Evolutionary conservation across 2,329 filamentous ascomycete species (phyloP), one percentile per base, ranked within the genome.

Genomic region (Nothopassalora personata): DNA sequence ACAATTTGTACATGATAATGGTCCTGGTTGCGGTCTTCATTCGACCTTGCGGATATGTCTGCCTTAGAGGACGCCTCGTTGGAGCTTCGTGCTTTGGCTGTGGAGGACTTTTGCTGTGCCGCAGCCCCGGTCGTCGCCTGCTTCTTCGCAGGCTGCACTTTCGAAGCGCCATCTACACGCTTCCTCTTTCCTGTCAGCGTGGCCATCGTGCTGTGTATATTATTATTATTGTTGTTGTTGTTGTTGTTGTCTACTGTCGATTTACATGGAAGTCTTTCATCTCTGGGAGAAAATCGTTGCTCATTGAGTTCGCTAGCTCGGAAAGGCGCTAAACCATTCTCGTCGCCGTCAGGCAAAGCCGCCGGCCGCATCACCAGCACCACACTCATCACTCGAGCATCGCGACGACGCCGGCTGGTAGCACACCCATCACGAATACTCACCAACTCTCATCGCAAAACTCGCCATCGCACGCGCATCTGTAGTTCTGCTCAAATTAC

Each of bases 1-100:
- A 97, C 82, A 65, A 99, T 87, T 74, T 97, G 94, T 60, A 97
- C 81, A n/a, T 87, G 86, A 66, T 85, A 75, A 53, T 68, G 31
- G 31, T 56, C 50, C 10, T 57, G 28, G 18, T 49, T 6, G 34
- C 34, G 11, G 51, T 9, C 39, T 11, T 39, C 31, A 36, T 53
- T 59, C 7, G 50, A 43, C 33, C 31, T 30, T 27, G 43, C 39
- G 30, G 52, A 43, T n/a, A 43, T 18, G 39, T 43, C 39, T 11
- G 47, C 30, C n/a, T 34, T 48, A 27, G 56, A 43, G 10, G 49
- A 23, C 18, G 31, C 30, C 51, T 36, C 57, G 45, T 18, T 47
- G 18, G 36, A 46, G 36, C 27, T 27, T 19, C 7, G 27, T 27
- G 11, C 9, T 23, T 54, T 30, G 19, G 18, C 11, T 34, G 28